Percentiles rank a stretch among this genome's conserved stretches.
Conservation (phyloP, 148 eudicot species). For the Tetragonia tetragonoides region DNA sequence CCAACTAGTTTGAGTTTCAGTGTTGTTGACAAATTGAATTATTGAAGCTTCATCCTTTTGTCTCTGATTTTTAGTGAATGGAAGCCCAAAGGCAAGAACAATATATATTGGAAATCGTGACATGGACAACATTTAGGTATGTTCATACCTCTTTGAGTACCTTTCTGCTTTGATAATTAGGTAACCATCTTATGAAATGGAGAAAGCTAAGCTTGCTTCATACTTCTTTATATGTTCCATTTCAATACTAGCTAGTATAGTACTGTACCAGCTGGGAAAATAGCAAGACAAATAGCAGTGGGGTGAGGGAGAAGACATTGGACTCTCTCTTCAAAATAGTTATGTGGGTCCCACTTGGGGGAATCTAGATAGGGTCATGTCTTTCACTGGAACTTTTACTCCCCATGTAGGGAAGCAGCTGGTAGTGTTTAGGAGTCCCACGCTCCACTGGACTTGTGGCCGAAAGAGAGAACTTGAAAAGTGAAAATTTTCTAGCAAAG, state of each 20-base stretch:
- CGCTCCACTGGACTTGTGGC: conserved; percentile 36
- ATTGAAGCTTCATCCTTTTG: neutral
- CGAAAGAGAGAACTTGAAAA: conserved; percentile 32
- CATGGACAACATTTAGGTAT: neutral
- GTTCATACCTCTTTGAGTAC: neutral
- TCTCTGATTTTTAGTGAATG: neutral
- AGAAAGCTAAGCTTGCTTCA: no score
- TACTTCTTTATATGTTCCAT: no score
- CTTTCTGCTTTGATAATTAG: no score
- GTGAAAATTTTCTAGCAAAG: conserved; percentile 20
- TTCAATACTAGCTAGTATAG: no score
- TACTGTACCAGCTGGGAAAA: neutral
- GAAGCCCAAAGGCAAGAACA: no score
- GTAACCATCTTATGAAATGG: no score
- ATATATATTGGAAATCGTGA: neutral
- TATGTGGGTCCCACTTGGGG: conserved; percentile 15
- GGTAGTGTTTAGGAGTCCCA: conserved; percentile 30
- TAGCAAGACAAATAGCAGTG: neutral
- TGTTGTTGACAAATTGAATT: neutral
- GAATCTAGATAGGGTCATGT: conserved; percentile 28
- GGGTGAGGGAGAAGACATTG: neutral
- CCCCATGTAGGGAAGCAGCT: conserved; percentile 34
- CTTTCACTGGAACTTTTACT: conserved; percentile 17
- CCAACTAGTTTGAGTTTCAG: neutral
- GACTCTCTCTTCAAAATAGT: conserved; percentile 1